Base-by-base conservation (phyloP, 345 rosid species). In the Populus pruinosa region DNA sequence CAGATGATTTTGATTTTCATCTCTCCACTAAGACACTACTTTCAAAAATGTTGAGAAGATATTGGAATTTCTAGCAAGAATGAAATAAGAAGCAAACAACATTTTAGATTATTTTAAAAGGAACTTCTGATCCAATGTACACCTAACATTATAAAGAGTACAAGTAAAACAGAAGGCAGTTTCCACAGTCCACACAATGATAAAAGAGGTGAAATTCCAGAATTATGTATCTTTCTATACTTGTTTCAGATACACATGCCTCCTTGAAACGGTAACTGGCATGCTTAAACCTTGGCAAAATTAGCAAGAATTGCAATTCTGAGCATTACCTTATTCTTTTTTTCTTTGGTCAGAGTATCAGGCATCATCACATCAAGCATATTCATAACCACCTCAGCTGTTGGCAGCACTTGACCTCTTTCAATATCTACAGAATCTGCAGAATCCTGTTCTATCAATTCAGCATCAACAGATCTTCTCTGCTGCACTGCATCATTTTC, bases 361-460 rank as follows among this genome's bases (percentile, higher is more conserved):
- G 99, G 97, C 91, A 89, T 88, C 59, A 91, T 87, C 82, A 70
- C 82, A 86, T 95, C 96, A 79, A 95, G 93, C 91, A 95, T 91
- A 71, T 89, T 92, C 91, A 93, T 82, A 75, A 92, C 93, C 59
- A 93, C 85, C 83, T 89, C 83, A 56, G 97, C 82, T 80, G 98
- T 87, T 83, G 88, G 97, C 69, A 91, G 74, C 78, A 87, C 88
- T 79, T 92, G 80, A 41, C 97, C 90, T 76, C 73, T 87, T 84
- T 91, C 98, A 69, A 78, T 76, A 71, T 92, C 91, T 59, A 76
- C 79, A 59, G 71, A 76, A 73, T 65, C 56, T 74, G 82, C 80
- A 69, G 81, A 85, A 79, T 80, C 80, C 77, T 86, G 92, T 75
- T 83, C 71, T 16, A 73, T 83, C 80, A 80, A 72, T 70, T 90